These are phyloP conservation scores for Yamadazyma blattariae DNA, from an alignment of 1,139 yeast genomes.

Conservation along the genomic window DNA sequence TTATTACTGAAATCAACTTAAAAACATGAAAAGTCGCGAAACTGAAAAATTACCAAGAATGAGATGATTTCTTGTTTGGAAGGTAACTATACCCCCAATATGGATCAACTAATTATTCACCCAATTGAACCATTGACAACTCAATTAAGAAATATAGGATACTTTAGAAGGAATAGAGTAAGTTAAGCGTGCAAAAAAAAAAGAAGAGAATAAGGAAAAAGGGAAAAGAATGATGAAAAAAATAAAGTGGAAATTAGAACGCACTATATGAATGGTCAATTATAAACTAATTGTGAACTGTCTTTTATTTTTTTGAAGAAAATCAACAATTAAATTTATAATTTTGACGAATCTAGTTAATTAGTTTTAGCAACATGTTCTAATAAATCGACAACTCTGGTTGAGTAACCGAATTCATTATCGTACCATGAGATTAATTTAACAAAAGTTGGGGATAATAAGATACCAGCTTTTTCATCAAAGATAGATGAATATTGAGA, in stretches of 20 bases:
- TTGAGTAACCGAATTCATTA: conserved; percentile 89
- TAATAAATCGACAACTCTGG: conserved; percentile 85
- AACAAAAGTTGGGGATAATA: conserved; percentile 77
- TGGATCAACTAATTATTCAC: too few relatives aligned
- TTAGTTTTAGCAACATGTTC: conserved; percentile 62
- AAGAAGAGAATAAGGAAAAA: too few relatives aligned
- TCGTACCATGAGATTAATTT: conserved; percentile 90
- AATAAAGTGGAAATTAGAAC: too few relatives aligned
- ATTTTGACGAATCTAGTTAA: conserved; percentile 19
- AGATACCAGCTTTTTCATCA: conserved; percentile 84
- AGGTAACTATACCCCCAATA: too few relatives aligned
- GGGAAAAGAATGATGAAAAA: too few relatives aligned
- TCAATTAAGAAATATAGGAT: too few relatives aligned
- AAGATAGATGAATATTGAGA: conserved; percentile 78
- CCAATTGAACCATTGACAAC: too few relatives aligned
- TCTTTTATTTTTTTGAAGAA: background rate
- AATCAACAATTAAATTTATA: background rate
- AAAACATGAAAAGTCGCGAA: too few relatives aligned
- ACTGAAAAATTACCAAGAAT: too few relatives aligned
- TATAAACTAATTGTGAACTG: background rate
- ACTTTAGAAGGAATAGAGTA: too few relatives aligned
- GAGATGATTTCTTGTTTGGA: too few relatives aligned
- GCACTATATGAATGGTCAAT: background rate
- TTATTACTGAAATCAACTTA: background rate
- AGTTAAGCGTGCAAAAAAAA: too few relatives aligned